These are phyloP conservation scores for Boletus rubescentipes DNA, from an alignment of 768 basidiomycete genomes.

Conservation along the genomic window DNA sequence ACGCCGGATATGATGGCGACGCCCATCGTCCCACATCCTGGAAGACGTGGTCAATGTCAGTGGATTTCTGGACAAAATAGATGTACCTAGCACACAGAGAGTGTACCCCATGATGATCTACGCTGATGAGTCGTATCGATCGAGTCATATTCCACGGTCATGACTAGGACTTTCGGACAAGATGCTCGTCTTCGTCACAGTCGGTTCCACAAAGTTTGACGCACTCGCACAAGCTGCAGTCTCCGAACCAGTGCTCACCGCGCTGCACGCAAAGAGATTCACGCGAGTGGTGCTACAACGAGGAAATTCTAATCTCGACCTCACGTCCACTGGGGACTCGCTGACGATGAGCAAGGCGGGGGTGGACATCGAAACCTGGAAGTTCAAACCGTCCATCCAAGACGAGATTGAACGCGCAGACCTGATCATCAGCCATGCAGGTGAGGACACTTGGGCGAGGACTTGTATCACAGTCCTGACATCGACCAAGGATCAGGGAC, in stretches of 20 bases:
- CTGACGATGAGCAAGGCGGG: slow-evolving; percentile 34
- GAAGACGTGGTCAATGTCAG: slow-evolving; percentile 18
- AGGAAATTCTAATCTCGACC: slow-evolving; percentile 59
- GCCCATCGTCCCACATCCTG: slow-evolving; percentile 99
- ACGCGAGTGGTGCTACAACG: slow-evolving; percentile 68
- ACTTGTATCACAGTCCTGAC: neutral
- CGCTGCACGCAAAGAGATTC: slow-evolving; percentile 57
- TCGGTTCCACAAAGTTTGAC: slow-evolving; percentile 90
- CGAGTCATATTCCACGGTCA: slow-evolving; percentile 5
- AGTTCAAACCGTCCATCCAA: slow-evolving; percentile 71
- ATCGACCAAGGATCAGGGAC: slow-evolving; percentile 79
- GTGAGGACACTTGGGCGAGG: slow-evolving; percentile 41
- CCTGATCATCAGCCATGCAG: slow-evolving; percentile 91
- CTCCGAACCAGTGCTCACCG: slow-evolving; percentile 54
- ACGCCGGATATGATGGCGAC: slow-evolving; percentile 93
- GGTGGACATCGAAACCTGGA: slow-evolving; percentile 62
- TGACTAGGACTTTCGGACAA: too few relatives aligned
- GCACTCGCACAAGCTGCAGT: slow-evolving; percentile 61
- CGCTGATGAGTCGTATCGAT: neutral
- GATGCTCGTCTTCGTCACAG: slow-evolving; percentile 66
- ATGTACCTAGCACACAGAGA: slow-evolving; percentile 77
- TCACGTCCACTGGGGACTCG: slow-evolving; percentile 14
- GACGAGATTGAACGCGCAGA: slow-evolving; percentile 65
- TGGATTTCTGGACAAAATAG: slow-evolving; percentile 5
- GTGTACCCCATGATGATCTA: slow-evolving; percentile 77